Base-by-base conservation (phyloP, 1,284 basidiomycete genomes). In the Megacollybia platyphylla region DNA sequence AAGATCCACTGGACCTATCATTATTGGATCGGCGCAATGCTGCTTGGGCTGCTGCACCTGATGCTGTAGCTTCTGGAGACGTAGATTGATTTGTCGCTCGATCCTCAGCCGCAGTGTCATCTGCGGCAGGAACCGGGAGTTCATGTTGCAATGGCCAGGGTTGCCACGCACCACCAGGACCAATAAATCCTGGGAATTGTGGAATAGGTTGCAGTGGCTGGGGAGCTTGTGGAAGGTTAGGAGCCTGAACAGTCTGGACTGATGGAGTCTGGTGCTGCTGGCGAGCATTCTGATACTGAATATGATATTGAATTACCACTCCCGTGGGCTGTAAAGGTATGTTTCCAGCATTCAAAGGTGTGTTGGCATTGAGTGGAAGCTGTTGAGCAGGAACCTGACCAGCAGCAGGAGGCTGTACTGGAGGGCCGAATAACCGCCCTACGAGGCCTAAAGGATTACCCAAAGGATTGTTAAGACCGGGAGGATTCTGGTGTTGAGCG, bases 131-230 rank as follows among this genome's bases (percentile, higher is more conserved):
- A 7, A 28, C 31, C 18, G 30, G 24, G 13, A 28, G 28, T 28
- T 42, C 13, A 8, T 7, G 56, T 46, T 65, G 61, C 20, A 60
- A 48, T 32, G 60, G 62, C 79, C 79, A 83, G 18, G 68, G 68
- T 44, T 73, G 73, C 76, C 78, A 82, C 13, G 59, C 64, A n/a
- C 71, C 74, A 31, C 68, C 71, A 11, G 79, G 79, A 3, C 76
- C 77, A 31, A 68, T 61, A 49, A 81, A 83, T 5, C 80, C 80
- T 46, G 57, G 48, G 46, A 70, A 72, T 31, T 60, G 66, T 2
- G 71, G 74, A 13, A 64, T 51, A 7, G 64, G 61, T 39, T 59
- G 65, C 32, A 61, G 57, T 8, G 36, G 31, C 31, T 48, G 47
- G 29, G 43, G 36, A 43, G 39, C 38, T 39, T 44, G 47, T 10